Percentiles rank a stretch among this genome's conserved stretches.
These are phyloP conservation scores for Nemania abortiva DNA, from an alignment of 2,329 filamentous ascomycete species.

Conservation along the genomic window DNA sequence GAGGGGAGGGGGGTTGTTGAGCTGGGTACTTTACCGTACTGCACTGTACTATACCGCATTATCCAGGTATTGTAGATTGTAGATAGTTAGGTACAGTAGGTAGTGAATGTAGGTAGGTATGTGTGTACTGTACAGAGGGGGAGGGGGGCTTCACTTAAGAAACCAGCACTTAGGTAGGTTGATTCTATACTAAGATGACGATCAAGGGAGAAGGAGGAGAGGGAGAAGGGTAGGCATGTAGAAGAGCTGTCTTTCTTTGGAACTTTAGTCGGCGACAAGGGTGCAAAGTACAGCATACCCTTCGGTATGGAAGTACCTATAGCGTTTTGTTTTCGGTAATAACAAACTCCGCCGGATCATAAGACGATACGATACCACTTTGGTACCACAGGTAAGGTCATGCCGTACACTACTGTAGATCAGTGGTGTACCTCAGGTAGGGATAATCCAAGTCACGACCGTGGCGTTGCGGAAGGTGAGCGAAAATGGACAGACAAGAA, in stretches of 20 bases:
- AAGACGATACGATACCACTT: slow-evolving; percentile 32
- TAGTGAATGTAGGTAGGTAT: background rate
- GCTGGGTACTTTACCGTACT: slow-evolving; percentile 1
- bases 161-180: slow-evolving; percentile 28
- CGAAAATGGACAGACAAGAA: slow-evolving; percentile 31
- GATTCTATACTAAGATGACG: slow-evolving; percentile 45
- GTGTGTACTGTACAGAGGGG: slow-evolving; percentile 15
- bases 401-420: slow-evolving; percentile 30
- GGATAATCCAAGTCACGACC: slow-evolving; percentile 18
- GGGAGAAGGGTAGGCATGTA: slow-evolving; percentile 4
- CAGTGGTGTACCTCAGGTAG: slow-evolving; percentile 17
- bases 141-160: slow-evolving; percentile 37
- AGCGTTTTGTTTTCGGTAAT: slow-evolving; percentile 12
- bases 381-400: slow-evolving; percentile 33
- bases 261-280: background rate
- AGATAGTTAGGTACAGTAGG: background rate
- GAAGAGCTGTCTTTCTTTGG: background rate
- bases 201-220: slow-evolving; percentile 34
- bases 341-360: slow-evolving; percentile 21
- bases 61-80: background rate
- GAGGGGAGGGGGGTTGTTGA: slow-evolving; percentile 9
- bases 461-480: slow-evolving; percentile 35
- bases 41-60: background rate
- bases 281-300: slow-evolving; percentile 3
- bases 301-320: background rate